Conservation (phyloP, 2,329 filamentous ascomycete genomes). For the Didymella arachidicola region DNA sequence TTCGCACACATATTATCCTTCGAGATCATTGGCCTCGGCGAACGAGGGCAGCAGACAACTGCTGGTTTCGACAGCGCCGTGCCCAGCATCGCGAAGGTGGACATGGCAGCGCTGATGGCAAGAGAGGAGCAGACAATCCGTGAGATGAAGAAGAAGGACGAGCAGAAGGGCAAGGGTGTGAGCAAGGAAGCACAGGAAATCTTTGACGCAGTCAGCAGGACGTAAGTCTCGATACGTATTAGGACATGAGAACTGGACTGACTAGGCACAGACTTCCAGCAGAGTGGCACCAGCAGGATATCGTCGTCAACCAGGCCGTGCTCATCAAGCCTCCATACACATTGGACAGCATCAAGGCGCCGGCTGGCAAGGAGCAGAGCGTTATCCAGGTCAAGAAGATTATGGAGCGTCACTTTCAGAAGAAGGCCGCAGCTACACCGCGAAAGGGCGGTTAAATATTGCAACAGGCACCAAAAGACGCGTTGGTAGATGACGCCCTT, state of each 20-base stretch:
- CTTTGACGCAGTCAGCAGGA: constrained; percentile 67
- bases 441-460: constrained; percentile 16
- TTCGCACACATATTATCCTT: constrained; percentile 66
- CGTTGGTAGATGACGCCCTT: no score
- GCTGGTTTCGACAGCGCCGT: constrained; percentile 55
- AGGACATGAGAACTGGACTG: constrained; percentile 5
- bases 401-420: constrained; percentile 56
- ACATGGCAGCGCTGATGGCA: constrained; percentile 61
- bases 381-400: constrained; percentile 56
- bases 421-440: constrained; percentile 38
- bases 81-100: constrained; percentile 60
- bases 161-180: constrained; percentile 67
- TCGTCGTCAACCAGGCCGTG: constrained; percentile 68
- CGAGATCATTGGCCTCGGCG: constrained; percentile 57
- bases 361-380: constrained; percentile 53
- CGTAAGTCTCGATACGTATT: constrained; percentile 50
- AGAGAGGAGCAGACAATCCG: constrained; percentile 65
- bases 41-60: constrained; percentile 46
- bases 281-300: constrained; percentile 63
- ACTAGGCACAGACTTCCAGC: constrained; percentile 56
- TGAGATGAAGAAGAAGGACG: constrained; percentile 64
- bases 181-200: constrained; percentile 68
- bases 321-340: constrained; percentile 66
- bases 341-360: constrained; percentile 61
- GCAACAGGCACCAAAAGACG: no score